These are phyloP conservation scores for Mentha longifolia DNA, from an alignment of 257 asterid genomes.

Conservation along the genomic window DNA sequence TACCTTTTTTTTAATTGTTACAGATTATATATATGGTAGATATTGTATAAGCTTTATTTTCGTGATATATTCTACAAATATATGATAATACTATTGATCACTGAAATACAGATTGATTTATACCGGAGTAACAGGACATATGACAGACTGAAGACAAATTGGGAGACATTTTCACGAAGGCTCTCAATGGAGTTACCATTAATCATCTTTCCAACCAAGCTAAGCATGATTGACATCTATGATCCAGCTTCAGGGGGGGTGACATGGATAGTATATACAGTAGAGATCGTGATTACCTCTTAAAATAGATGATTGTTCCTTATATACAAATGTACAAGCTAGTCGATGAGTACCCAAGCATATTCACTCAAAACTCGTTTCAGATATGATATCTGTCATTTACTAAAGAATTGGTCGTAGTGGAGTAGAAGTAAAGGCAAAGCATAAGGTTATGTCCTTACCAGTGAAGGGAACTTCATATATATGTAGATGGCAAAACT, in stretches of 20 bases:
- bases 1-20: no score
- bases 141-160: no score
- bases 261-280: background rate
- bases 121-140: no score
- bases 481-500: conserved; percentile 76
- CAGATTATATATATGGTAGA: no score
- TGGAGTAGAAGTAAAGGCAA: conserved; percentile 29
- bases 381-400: background rate
- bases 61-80: no score
- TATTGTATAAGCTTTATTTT: no score
- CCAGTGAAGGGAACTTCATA: conserved; percentile 80
- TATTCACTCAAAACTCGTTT: background rate
- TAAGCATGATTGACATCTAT: background rate
- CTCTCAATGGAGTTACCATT: no score
- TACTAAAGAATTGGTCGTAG: conserved; percentile 22
- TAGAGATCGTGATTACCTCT: background rate
- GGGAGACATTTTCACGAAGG: no score
- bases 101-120: no score
- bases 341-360: background rate
- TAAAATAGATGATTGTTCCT: background rate
- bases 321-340: background rate
- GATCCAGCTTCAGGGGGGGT: background rate
- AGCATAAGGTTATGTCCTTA: conserved; percentile 37
- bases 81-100: no score
- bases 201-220: background rate